These are phyloP conservation scores for Colletotrichum cuscutae DNA, from an alignment of 2,329 filamentous ascomycete species.

Conservation along the genomic window DNA sequence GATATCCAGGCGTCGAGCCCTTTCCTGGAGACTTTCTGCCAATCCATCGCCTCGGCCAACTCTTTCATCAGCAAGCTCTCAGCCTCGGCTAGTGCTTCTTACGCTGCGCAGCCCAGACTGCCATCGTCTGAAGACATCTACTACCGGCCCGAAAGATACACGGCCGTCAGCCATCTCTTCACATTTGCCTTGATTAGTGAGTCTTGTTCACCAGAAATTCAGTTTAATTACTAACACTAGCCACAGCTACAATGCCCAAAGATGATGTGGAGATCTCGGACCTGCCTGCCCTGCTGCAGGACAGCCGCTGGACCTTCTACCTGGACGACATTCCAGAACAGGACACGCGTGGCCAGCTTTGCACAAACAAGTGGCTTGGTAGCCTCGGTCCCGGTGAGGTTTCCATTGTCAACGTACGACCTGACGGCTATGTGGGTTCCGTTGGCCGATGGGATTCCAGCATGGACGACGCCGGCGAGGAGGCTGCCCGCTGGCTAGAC, in stretches of 20 bases:
- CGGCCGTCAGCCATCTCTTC: constrained; percentile 72
- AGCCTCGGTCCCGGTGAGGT: constrained; percentile 66
- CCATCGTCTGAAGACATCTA: constrained; percentile 72
- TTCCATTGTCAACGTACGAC: constrained; percentile 74
- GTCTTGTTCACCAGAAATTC: constrained; percentile 39
- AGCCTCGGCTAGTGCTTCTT: constrained; percentile 69
- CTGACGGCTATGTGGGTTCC: constrained; percentile 80
- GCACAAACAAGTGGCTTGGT: constrained; percentile 77
- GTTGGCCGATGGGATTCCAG: constrained; percentile 64
- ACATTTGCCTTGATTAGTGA: constrained; percentile 76
- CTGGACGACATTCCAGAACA: constrained; percentile 71
- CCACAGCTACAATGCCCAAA: constrained; percentile 67
- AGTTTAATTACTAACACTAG: constrained; percentile 12
- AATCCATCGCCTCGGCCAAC: constrained; percentile 58
- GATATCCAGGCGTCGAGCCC: constrained; percentile 64
- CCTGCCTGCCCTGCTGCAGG: constrained; percentile 69
- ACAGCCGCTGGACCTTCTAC: constrained; percentile 78
- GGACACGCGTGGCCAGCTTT: constrained; percentile 61
- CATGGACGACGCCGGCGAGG: constrained; percentile 60
- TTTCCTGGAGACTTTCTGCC: constrained; percentile 71
- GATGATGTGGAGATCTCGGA: constrained; percentile 72
- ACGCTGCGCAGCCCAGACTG: constrained; percentile 66
- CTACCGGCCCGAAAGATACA: constrained; percentile 75
- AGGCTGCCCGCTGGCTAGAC: constrained; percentile 65
- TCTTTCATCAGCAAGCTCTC: constrained; percentile 71